phyloP scores from a whole-genome alignment of 768 basidiomycete species.

The Mrakia blollopis region DNA sequence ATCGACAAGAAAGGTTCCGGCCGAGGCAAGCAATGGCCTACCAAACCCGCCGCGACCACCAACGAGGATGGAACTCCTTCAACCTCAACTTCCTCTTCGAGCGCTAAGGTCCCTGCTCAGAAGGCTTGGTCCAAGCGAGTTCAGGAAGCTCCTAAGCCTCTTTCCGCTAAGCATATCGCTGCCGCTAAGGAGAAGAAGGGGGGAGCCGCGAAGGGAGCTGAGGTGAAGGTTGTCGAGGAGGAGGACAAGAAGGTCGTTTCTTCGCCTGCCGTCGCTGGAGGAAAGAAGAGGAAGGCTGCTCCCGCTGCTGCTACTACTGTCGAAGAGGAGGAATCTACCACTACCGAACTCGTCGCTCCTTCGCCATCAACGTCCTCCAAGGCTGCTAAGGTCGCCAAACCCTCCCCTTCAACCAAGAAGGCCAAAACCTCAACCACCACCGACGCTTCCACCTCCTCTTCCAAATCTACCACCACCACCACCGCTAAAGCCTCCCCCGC shows the following conservation, averaged over 20 bases:
- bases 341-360: not conserved
- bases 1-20: slow-evolving; percentile 23
- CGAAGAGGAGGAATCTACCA: slow-evolving; percentile 4
- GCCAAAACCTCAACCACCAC: not conserved
- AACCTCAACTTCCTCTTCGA: not conserved
- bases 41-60: not conserved
- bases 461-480: not conserved
- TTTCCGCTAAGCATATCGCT: slow-evolving; percentile 19
- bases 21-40: slow-evolving; percentile 6
- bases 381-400: not conserved
- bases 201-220: not conserved
- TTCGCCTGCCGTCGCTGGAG: slow-evolving; percentile 1
- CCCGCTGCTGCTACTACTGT: not conserved
- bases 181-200: slow-evolving; percentile 21
- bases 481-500: not conserved
- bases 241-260: not conserved
- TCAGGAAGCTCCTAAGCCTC: slow-evolving; percentile 28
- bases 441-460: not conserved
- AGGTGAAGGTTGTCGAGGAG: not conserved
- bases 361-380: not conserved
- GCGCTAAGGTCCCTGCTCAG: not conserved
- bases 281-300: slow-evolving; percentile 14
- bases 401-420: not conserved
- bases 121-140: slow-evolving; percentile 31
- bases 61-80: not conserved